Base-by-base conservation (phyloP, 176 grass and related monocot species). In the Musa itinerans region DNA sequence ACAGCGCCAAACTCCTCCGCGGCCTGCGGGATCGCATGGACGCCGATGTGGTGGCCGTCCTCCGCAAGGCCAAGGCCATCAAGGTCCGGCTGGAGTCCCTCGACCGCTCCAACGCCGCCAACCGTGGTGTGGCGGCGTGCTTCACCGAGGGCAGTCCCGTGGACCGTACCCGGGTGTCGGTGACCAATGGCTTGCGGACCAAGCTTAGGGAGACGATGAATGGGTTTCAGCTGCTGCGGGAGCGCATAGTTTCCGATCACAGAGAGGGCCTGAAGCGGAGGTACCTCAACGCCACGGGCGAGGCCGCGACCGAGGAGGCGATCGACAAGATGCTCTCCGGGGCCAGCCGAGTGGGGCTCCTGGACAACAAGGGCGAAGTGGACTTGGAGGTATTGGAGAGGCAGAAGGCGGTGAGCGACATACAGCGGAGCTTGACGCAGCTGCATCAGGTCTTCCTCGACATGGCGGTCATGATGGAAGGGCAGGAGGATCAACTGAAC, bases 391-490 rank as follows among this genome's bases (percentile, higher is more conserved):
- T 83, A 21, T 51, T 58, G 50, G 85, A 87, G 80, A 66, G 76
- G 80, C 72, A 87, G 11, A 82, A 83, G 85, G 80, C 53, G 1
- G 85, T 87, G 21, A 79, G 53, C 56, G 85, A 87, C 24, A 87
- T 87, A 10, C 77, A 71, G 78, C 75, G 71, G 70, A 87, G 85
- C 55, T 76, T 87, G 85, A 82, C 58, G 76, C 79, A 83, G 76
- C 71, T 87, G 71, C 85, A 87, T 77, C 85, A 83, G 73, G 62
- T 87, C 11, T 87, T 87, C 71, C 76, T 83, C 10, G 85, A 87
- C 71, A 87, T 87, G 85, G 71, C 79, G 13, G 54, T 87, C 17
- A 80, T 83, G 69, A 76, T 87, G 54, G 85, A 87, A 75, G 49
- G 17, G 14, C 80, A 87, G 74, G 80, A 83, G 54, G 85, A 87